Evolutionary conservation across 2,329 filamentous ascomycete species (phyloP).

Genomic region (Aspergillus sp.): DNA sequence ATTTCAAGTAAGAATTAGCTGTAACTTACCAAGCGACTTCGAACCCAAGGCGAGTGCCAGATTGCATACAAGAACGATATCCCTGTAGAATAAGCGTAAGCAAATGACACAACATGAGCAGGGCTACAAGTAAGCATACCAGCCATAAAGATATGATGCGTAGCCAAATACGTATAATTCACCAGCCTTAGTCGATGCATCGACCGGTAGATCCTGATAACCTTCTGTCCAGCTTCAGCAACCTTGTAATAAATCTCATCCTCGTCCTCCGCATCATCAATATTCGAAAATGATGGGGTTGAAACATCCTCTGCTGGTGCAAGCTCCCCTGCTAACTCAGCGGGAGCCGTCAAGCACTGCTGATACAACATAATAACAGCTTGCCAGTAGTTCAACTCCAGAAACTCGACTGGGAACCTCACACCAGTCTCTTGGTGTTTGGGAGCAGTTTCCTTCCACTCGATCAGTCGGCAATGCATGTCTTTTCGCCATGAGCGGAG

Average conservation of each 20-base stretch:
- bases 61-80: constrained; percentile 95
- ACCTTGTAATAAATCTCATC: constrained; percentile 91
- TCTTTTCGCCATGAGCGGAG: constrained; percentile 85
- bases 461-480: constrained; percentile 71
- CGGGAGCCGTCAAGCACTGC: constrained; percentile 79
- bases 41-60: constrained; percentile 87
- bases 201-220: constrained; percentile 82
- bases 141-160: constrained; percentile 95
- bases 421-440: constrained; percentile 74
- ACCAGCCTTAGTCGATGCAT: constrained; percentile 81
- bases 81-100: constrained; percentile 34
- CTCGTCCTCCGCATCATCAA: constrained; percentile 59
- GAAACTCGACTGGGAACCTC: constrained; percentile 78
- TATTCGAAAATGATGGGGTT: constrained; percentile 45
- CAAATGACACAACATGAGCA: neutral
- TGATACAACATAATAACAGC: constrained; percentile 92
- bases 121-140: constrained; percentile 45
- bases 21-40: constrained; percentile 68
- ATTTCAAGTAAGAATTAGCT: neutral
- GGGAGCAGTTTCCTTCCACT: constrained; percentile 82
- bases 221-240: constrained; percentile 88
- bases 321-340: constrained; percentile 74
- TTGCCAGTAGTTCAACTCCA: constrained; percentile 97
- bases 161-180: constrained; percentile 93
- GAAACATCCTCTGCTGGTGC: constrained; percentile 53